Evolutionary conservation across 1,139 yeast species (phyloP), one percentile per base, ranked within the genome.

Genomic region (Magnusiomyces suaveolens): DNA sequence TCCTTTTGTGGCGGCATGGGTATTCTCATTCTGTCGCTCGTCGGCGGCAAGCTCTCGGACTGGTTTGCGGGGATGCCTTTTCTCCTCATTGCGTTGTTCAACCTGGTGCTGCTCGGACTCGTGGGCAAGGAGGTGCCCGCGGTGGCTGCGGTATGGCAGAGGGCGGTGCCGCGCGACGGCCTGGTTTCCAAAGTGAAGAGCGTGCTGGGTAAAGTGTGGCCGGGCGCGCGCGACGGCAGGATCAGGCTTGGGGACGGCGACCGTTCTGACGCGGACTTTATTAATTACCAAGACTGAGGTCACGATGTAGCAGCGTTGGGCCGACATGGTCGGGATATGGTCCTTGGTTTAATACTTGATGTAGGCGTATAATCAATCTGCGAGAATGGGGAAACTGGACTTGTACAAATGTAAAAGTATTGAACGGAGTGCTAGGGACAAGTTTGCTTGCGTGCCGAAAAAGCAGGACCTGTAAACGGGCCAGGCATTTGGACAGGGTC

Each of bases 1-100:
- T 78, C 84, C 20, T 75, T 84, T 54, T 72, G 77, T 61, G 89
- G 89, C 8, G 88, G 87, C 1, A 54, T 81, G n/a, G 92, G 92
- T 1, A 82, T 84, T 26, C 68, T 84, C 56, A 55, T 81, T 1
- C 70, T 83, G 25, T 76, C 83, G 44, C 78, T 79, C 60, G 51
- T 82, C 16, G 90, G 90, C 3, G 89, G 89, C 1, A 63, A 69
- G 43, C 71, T 81, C 62, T 79, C 85, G 43, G 88, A 83, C 63
- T 55, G 60, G 43, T 80, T 82, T 80, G 70, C 76, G 21, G 77
- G 80, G 50, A 78, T 80, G 0, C 87, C 89, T 2, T 84, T 84
- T 60, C 66, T 79, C 48, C 66, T 83, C 12, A 69, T 83, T 60
- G 81, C 80, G 0, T 24, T 68, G 2, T 75, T 81, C 62, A 75